These are phyloP conservation scores for Clonostachys sp. DNA, from an alignment of 2,329 filamentous ascomycete species.

Conservation along the genomic window DNA sequence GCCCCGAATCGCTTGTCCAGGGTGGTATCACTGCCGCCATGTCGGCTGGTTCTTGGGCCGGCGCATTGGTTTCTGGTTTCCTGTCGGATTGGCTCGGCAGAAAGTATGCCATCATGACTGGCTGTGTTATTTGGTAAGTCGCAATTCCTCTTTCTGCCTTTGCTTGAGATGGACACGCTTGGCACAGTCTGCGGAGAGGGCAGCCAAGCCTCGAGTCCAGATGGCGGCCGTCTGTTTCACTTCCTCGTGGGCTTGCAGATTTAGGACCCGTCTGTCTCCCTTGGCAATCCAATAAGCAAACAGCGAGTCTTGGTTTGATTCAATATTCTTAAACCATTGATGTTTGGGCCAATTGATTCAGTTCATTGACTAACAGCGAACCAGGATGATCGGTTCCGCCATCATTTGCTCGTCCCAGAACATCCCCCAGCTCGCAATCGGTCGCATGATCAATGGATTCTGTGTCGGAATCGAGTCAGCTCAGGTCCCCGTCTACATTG, in stretches of 20 bases:
- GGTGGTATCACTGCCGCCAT: slow-evolving; percentile 48
- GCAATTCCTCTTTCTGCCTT: background rate
- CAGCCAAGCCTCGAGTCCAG: background rate
- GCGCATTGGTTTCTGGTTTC: slow-evolving; percentile 40
- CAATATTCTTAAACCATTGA: too few species aligned
- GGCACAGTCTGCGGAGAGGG: background rate
- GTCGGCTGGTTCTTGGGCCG: slow-evolving; percentile 45
- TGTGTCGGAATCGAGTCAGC: slow-evolving; percentile 62
- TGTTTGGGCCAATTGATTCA: too few species aligned
- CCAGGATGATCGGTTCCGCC: slow-evolving; percentile 42
- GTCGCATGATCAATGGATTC: slow-evolving; percentile 61
- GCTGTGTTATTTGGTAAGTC: slow-evolving; percentile 44
- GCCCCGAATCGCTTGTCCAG: slow-evolving; percentile 34
- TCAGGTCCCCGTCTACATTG: slow-evolving; percentile 67
- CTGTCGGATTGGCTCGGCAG: slow-evolving; percentile 44
- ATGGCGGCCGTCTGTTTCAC: background rate
- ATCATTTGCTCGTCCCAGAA: slow-evolving; percentile 38
- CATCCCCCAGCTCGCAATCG: slow-evolving; percentile 45
- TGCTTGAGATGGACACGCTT: background rate
- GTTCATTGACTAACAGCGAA: too few species aligned
- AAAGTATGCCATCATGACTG: slow-evolving; percentile 45
- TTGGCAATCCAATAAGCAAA: too few species aligned
- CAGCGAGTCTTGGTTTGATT: too few species aligned
- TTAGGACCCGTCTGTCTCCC: too few species aligned
- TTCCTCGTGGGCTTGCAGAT: too few species aligned